phyloP scores from a whole-genome alignment of 257 asterid genomes.

The Solanum paucissectum region DNA sequence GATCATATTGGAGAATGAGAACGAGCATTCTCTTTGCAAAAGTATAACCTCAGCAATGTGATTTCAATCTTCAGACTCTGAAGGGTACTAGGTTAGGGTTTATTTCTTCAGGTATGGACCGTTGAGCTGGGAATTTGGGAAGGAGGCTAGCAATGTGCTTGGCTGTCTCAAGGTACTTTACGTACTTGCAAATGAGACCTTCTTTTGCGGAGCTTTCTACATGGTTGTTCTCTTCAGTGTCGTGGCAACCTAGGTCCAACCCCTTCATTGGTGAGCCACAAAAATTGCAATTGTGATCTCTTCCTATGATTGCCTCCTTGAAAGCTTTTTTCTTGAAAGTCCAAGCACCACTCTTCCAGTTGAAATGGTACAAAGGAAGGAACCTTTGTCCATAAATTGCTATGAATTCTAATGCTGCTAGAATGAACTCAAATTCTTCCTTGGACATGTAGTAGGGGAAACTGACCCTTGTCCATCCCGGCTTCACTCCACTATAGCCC shows the following conservation, averaged over 20 bases:
- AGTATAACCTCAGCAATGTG: not conserved
- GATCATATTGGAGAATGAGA: not conserved
- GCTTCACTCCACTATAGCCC: conserved; percentile 64
- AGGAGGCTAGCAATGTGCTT: conserved; percentile 28
- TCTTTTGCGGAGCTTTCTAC: not conserved
- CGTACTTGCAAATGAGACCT: conserved; percentile 7
- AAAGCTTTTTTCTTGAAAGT: conserved; percentile 23
- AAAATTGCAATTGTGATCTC: not conserved
- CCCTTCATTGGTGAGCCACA: conserved; percentile 11
- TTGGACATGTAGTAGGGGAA: conserved; percentile 62
- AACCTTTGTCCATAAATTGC: conserved; percentile 57
- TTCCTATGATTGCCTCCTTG: not conserved
- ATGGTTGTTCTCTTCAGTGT: not conserved
- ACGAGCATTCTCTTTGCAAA: not conserved
- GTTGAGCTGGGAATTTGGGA: conserved; percentile 36
- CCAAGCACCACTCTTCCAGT: conserved; percentile 62
- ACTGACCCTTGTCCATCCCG: conserved; percentile 79
- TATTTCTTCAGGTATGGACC: conserved; percentile 34
- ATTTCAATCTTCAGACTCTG: conserved; percentile 12
- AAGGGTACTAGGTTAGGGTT: conserved; percentile 31
- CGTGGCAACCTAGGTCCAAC: conserved; percentile 1
- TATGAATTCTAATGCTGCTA: conserved; percentile 46
- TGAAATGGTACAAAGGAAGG: conserved; percentile 34
- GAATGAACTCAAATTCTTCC: conserved; percentile 50
- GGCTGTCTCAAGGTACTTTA: conserved; percentile 43